These are phyloP conservation scores for Wickerhamomyces strasburgensis DNA, from an alignment of 805 yeast species.

Conservation along the genomic window DNA sequence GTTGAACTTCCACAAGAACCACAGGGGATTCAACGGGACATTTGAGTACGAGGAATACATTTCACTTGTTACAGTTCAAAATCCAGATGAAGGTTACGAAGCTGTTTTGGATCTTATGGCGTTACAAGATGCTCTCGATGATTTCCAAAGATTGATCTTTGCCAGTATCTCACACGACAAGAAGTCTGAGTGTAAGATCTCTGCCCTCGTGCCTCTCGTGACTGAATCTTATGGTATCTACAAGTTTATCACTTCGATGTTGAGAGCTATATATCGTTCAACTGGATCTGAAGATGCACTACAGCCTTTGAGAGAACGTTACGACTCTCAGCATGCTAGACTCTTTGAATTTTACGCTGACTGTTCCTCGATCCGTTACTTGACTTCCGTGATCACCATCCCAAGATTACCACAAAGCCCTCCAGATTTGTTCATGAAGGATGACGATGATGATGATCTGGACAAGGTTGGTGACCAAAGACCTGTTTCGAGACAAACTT, in stretches of 20 bases:
- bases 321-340: constrained; percentile 51
- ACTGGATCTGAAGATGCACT: constrained; percentile 73
- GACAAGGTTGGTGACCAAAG: constrained; percentile 13
- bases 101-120: constrained; percentile 80
- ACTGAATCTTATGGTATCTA: constrained; percentile 91
- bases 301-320: constrained; percentile 67
- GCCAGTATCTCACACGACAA: constrained; percentile 61
- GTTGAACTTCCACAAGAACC: constrained; percentile 75
- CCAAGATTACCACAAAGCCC: constrained; percentile 45
- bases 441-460: constrained; percentile 22
- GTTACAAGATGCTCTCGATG: constrained; percentile 78
- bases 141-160: constrained; percentile 70
- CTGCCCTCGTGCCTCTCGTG: constrained; percentile 85
- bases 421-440: constrained; percentile 28
- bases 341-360: constrained; percentile 84
- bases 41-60: constrained; percentile 95
- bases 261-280: constrained; percentile 77
- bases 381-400: constrained; percentile 74
- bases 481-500: constrained; percentile 21
- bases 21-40: constrained; percentile 89
- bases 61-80: constrained; percentile 79
- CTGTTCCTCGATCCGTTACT: constrained; percentile 76
- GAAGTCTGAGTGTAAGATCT: constrained; percentile 67
- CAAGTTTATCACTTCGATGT: constrained; percentile 83
- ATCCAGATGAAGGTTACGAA: constrained; percentile 94